These are phyloP conservation scores for Porpolomopsis calyptriformis DNA, from an alignment of 768 basidiomycete genomes.

Conservation along the genomic window DNA sequence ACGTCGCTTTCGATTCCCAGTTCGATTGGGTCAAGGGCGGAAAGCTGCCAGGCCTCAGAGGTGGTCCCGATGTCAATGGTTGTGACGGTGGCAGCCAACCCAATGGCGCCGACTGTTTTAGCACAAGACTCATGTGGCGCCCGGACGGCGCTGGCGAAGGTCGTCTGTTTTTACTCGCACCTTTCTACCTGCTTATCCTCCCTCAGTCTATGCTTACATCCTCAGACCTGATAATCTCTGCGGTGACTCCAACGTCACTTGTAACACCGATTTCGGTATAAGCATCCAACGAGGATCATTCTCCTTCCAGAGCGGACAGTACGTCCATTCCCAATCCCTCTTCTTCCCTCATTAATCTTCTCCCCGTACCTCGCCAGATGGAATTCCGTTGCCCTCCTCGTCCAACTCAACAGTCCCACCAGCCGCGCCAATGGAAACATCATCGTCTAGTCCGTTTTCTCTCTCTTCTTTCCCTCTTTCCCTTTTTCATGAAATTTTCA, in stretches of 20 bases:
- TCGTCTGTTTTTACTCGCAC: constrained; percentile 16
- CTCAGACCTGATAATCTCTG: constrained; percentile 55
- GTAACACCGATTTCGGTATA: constrained; percentile 70
- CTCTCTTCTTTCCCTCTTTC: background rate
- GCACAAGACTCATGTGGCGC: constrained; percentile 70
- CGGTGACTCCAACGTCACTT: constrained; percentile 40
- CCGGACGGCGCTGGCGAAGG: constrained; percentile 56
- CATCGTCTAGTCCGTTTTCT: constrained; percentile 46
- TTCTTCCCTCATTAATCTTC: constrained; percentile 2
- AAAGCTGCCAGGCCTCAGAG: constrained; percentile 68
- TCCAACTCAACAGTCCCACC: constrained; percentile 65
- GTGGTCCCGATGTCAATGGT: constrained; percentile 49
- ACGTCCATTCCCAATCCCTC: constrained; percentile 21
- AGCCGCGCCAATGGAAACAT: constrained; percentile 67
- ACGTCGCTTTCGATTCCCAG: constrained; percentile 54
- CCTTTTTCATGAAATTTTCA: constrained; percentile 16
- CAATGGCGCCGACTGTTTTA: constrained; percentile 62
- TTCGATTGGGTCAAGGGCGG: constrained; percentile 70
- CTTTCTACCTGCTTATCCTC: constrained; percentile 6
- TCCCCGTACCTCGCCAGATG: constrained; percentile 31
- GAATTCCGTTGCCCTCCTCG: constrained; percentile 62
- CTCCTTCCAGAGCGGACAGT: constrained; percentile 52
- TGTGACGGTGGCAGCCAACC: constrained; percentile 63
- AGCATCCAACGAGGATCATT: constrained; percentile 62
- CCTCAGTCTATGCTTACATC: constrained; percentile 71